Conservation (phyloP, 768 basidiomycete genomes). For the Mrakia frigida region DNA sequence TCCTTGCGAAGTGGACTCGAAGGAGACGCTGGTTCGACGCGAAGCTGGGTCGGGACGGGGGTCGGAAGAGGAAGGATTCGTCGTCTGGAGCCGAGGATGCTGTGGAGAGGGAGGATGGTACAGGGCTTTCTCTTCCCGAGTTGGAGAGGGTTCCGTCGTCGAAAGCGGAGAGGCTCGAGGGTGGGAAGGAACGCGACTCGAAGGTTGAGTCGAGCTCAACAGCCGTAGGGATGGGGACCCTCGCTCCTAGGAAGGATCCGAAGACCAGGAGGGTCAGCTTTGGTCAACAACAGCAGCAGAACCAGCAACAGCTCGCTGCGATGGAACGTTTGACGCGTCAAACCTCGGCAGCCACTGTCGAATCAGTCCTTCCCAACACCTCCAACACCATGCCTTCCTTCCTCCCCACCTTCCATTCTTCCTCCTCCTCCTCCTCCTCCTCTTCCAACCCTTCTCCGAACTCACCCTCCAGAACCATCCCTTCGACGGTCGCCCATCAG, state of each 20-base stretch:
- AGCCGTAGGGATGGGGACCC: neutral
- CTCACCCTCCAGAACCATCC: neutral
- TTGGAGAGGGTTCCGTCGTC: too few relatives aligned
- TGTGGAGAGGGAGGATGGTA: neutral
- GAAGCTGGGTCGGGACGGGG: neutral
- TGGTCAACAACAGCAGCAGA: conserved; percentile 13
- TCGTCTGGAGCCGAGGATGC: too few relatives aligned
- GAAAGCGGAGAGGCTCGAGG: too few relatives aligned
- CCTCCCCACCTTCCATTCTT: neutral
- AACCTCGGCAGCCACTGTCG: conserved; percentile 18
- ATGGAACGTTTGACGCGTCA: conserved; percentile 16
- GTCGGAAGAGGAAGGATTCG: too few relatives aligned
- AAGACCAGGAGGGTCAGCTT: conserved; percentile 25
- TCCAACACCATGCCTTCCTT: neutral
- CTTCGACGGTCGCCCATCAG: neutral
- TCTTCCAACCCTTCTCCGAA: neutral
- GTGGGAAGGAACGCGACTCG: too few relatives aligned
- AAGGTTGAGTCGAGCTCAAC: too few relatives aligned
- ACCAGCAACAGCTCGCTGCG: neutral
- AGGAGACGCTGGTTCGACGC: neutral
- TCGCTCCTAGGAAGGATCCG: neutral
- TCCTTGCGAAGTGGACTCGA: conserved; percentile 35
- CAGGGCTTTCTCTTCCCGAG: neutral
- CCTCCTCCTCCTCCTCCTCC: neutral
- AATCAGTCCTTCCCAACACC: conserved; percentile 1